These are phyloP conservation scores for Arthrobotrys sphaeroides DNA, from an alignment of 2,329 filamentous ascomycete genomes.

Conservation along the genomic window DNA sequence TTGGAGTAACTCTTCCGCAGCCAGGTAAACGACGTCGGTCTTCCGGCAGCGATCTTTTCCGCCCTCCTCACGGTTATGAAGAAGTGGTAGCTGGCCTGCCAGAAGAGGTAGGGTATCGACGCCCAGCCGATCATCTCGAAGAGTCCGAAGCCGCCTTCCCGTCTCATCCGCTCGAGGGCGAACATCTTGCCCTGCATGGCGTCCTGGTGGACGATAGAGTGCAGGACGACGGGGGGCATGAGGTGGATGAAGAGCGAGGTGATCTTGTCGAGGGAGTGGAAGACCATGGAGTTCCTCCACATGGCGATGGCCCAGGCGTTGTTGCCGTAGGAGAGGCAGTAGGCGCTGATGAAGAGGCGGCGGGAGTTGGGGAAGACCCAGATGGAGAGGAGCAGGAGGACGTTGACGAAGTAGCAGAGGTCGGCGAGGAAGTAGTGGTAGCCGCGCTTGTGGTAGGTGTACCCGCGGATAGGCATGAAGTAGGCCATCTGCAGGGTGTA, in stretches of 20 bases:
- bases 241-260: slow-evolving; percentile 99
- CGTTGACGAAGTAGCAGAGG: slow-evolving; percentile 97
- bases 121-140: slow-evolving; percentile 89
- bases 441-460: slow-evolving; percentile 87
- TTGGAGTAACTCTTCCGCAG: slow-evolving; percentile 89
- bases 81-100: slow-evolving; percentile 93
- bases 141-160: slow-evolving; percentile 62
- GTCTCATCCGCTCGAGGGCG: slow-evolving; percentile 83
- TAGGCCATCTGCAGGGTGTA: slow-evolving; percentile 87
- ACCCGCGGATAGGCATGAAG: slow-evolving; percentile 96
- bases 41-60: slow-evolving; percentile 93
- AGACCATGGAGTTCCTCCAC: slow-evolving; percentile 98
- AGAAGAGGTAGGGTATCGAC: slow-evolving; percentile 87
- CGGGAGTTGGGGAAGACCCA: slow-evolving; percentile 93
- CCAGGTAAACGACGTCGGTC: slow-evolving; percentile 98
- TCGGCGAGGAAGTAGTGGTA: slow-evolving; percentile 94
- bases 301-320: slow-evolving; percentile 97
- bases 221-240: slow-evolving; percentile 94
- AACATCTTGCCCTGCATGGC: slow-evolving; percentile 48
- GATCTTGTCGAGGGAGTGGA: slow-evolving; percentile 98
- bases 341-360: slow-evolving; percentile 88
- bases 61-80: slow-evolving; percentile 94
- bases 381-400: slow-evolving; percentile 80
- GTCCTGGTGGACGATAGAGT: slow-evolving; percentile 88
- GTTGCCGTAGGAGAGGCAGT: slow-evolving; percentile 92